Evolutionary conservation across 2,329 filamentous ascomycete species (phyloP), one percentile per base, ranked within the genome.

Genomic region (Rhynchosporium graminicola): DNA sequence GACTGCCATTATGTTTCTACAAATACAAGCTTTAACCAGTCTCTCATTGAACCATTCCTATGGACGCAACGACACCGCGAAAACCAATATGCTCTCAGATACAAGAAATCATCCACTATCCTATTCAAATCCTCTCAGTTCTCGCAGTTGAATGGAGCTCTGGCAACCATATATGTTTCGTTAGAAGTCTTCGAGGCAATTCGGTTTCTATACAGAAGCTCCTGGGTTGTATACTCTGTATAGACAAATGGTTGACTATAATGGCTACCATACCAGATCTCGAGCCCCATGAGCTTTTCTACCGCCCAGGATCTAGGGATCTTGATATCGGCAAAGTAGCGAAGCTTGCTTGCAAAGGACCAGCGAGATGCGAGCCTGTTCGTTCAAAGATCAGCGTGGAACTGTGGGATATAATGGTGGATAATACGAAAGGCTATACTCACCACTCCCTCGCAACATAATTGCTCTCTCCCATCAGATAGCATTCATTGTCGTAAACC

Each of bases 181-280:
- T n/a, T 33, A 13, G 31, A 12, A 8, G n/a, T 52, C 50, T 52
- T 52, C 33, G 50, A 38, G 31, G 33, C 15, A 13, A 38, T 6
- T 9, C n/a, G 33, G 4, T 31, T 31, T 8, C 31, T 31, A 10
- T 52, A 52, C 3, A 36, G n/a, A 33, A 38, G 36, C 10, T n/a
- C 33, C 2, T 9, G 12, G 3, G 20, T 26, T 31, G n/a, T n/a
- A n/a, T 38, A 52, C 15, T 26, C 6, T 2, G 50, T 31, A 8
- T 20, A 20, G 33, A 38, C 38, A 33, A 52, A 52, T 4, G 50
- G 50, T n/a, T n/a, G 31, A 12, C 26, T 20, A 36, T 33, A 52
- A 15, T 52, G 31, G 20, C 12, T 26, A 7, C 50, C 31, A 15
- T 52, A 52, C 50, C 50, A 52, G 15, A 52, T 52, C 50, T 52